phyloP scores from a whole-genome alignment of 257 asterid genomes.

The Gynochthodes officinalis region DNA sequence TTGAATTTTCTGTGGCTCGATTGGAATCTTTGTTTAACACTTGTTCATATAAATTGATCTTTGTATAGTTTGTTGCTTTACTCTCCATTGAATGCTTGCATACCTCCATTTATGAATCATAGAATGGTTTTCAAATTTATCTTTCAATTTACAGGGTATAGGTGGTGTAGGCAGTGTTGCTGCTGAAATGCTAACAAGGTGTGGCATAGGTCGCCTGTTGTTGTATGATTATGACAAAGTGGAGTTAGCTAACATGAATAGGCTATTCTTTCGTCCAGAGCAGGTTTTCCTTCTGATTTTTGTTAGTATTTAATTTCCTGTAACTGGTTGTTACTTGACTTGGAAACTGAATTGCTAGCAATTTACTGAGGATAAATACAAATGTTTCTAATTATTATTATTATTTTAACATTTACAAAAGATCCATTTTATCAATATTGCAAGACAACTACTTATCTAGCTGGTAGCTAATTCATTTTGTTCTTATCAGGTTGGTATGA shows the following conservation, averaged over 20 bases:
- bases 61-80: background rate
- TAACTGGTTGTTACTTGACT: background rate
- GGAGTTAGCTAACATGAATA: slow-evolving; percentile 98
- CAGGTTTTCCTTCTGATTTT: slow-evolving; percentile 53
- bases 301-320: slow-evolving; percentile 6
- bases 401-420: background rate
- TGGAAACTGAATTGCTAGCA: background rate
- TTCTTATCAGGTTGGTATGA: slow-evolving; percentile 74
- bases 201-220: slow-evolving; percentile 96
- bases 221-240: slow-evolving; percentile 97
- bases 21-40: background rate
- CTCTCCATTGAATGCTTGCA: background rate
- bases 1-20: background rate
- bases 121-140: slow-evolving; percentile 4
- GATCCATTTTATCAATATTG: background rate
- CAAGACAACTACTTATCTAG: background rate
- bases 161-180: slow-evolving; percentile 99
- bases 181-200: slow-evolving; percentile 98
- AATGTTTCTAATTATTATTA: background rate
- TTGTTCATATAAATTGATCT: background rate
- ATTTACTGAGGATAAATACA: too few species aligned
- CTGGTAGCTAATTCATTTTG: background rate
- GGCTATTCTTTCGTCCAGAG: slow-evolving; percentile 96
- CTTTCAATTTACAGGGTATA: slow-evolving; percentile 64
- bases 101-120: background rate